These are phyloP conservation scores for Talaromyces amestolkiae DNA, from an alignment of 2,329 filamentous ascomycete genomes.

Conservation along the genomic window DNA sequence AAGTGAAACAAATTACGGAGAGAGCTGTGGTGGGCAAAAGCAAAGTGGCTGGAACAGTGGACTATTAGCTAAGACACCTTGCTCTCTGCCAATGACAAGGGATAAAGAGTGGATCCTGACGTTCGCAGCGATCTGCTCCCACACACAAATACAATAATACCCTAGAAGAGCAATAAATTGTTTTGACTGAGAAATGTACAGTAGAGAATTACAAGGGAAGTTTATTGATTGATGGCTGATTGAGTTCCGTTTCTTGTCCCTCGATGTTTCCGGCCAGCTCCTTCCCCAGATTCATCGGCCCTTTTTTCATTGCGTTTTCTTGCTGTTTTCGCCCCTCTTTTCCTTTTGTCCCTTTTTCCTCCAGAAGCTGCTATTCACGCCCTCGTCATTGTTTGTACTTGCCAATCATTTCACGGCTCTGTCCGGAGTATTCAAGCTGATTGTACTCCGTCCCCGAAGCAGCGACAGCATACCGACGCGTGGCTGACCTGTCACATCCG, in stretches of 20 bases:
- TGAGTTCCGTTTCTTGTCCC: neutral
- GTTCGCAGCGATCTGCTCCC: neutral
- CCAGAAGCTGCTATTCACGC: neutral
- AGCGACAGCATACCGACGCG: slow-evolving; percentile 1
- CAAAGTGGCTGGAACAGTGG: slow-evolving; percentile 14
- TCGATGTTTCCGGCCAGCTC: neutral
- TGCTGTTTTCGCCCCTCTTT: neutral
- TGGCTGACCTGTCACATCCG: neutral
- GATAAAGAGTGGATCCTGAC: slow-evolving; percentile 11
- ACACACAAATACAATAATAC: neutral
- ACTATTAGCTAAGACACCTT: slow-evolving; percentile 19
- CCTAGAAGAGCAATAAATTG: neutral
- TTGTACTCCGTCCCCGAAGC: neutral
- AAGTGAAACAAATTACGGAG: neutral
- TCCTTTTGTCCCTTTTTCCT: neutral
- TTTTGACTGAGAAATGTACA: neutral
- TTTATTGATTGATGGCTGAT: neutral
- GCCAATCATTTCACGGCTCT: neutral
- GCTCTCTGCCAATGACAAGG: slow-evolving; percentile 19
- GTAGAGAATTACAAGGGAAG: neutral
- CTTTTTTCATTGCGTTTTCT: neutral
- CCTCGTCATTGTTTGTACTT: neutral
- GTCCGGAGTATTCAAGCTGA: neutral
- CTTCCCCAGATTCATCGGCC: neutral
- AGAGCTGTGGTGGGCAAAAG: neutral